phyloP scores from a whole-genome alignment of 2,329 filamentous ascomycete species.

The Curvularia spicifera region DNA sequence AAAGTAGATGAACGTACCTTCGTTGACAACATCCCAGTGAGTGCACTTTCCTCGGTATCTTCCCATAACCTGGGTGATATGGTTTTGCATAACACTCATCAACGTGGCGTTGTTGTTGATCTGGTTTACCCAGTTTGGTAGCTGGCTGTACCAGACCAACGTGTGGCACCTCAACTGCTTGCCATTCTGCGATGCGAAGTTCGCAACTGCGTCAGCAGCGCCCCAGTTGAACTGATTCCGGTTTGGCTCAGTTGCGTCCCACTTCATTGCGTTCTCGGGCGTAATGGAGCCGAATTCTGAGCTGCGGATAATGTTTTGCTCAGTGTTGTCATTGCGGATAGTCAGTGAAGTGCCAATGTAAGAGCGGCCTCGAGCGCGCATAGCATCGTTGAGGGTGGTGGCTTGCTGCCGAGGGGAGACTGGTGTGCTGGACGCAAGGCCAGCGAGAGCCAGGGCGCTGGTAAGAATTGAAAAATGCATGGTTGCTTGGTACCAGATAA shows the following conservation, averaged over 20 bases:
- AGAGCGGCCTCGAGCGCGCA: constrained; percentile 33
- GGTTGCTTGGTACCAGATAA: neutral
- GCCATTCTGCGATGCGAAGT: constrained; percentile 47
- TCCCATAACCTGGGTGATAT: constrained; percentile 47
- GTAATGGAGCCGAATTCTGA: constrained; percentile 46
- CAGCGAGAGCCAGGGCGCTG: constrained; percentile 29
- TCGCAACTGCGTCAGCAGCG: constrained; percentile 41
- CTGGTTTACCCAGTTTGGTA: constrained; percentile 47
- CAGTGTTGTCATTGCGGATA: constrained; percentile 42
- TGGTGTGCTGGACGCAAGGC: constrained; percentile 23
- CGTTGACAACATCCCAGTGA: constrained; percentile 49
- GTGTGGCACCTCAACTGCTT: constrained; percentile 46
- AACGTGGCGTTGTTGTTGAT: constrained; percentile 47
- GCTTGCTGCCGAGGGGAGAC: constrained; percentile 26
- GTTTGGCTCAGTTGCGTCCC: constrained; percentile 49
- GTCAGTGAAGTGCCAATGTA: constrained; percentile 49
- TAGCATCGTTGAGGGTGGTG: constrained; percentile 29
- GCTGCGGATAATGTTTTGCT: constrained; percentile 31
- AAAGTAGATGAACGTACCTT: constrained; percentile 21
- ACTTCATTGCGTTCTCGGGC: constrained; percentile 45
- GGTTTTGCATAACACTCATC: constrained; percentile 48
- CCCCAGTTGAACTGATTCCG: constrained; percentile 46
- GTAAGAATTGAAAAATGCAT: constrained; percentile 32
- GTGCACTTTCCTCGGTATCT: constrained; percentile 49
- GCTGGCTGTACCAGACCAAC: constrained; percentile 50